Base-by-base conservation (phyloP, 805 yeast genomes). In the Spathaspora hagerdaliae region DNA sequence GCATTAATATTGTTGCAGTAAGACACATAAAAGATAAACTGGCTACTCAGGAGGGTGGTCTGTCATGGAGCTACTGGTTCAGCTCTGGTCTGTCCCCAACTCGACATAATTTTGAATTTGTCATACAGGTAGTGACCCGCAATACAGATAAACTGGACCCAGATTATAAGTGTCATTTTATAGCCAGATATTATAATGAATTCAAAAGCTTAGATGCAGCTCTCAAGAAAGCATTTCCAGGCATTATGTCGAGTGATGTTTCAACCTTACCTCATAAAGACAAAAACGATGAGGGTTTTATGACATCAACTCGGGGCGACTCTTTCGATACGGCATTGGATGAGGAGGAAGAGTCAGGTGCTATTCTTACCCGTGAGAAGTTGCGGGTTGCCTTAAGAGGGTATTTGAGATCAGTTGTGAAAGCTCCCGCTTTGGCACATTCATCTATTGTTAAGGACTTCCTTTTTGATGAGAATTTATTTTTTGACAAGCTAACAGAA, bases 331-430 rank as follows among this genome's bases (percentile, higher is more conserved):
- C 10, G 33, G 26, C 10, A 27, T 6, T 31, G 2, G 14, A 15
- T 11, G 34, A 9, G 6, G 19, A 19, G 12, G 19, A 7, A 5
- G 14, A 13, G 13, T 7, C 5, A n/a, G 13, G 9, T 38, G 43
- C 5, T 38, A 39, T n/a, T 10, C 32, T 87, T 29, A 78, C 82
- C 2, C 75, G 95, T 27, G 98, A 92, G 60, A 83, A 81, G 51
- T 76, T 88, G 53, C 71, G 98, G 37, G 73, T 89, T 8, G 79
- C 95, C 0, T 70, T 92, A 38, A 72, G 97, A 39, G 87, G 89
- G 0, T 92, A 87, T 56, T 57, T 92, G 40, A 69, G 75, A 27
- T 61, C 73, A 1, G 62, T 91, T 13, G 56, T 78, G 8, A 67
- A 74, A 31, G 76, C 79, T 38, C 73, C 79, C 6, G 83, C 80